These are phyloP conservation scores for Lachancea meyersii DNA, from an alignment of 805 yeast genomes.

Conservation along the genomic window DNA sequence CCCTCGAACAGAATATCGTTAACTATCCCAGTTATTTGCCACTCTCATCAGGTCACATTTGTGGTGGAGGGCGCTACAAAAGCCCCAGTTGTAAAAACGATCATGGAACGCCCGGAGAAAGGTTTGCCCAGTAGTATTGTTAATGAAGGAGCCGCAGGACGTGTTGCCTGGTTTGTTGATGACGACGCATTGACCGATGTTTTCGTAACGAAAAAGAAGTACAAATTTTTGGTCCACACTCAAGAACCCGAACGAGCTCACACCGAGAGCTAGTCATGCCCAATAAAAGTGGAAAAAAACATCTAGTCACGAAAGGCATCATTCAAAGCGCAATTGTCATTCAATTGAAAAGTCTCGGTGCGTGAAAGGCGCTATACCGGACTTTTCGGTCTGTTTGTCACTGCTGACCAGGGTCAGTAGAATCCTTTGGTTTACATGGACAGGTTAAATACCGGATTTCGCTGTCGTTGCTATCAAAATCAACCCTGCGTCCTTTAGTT, in stretches of 20 bases:
- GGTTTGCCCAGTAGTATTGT: constrained; percentile 91
- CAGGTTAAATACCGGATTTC: neutral
- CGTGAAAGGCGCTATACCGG: too few relatives aligned
- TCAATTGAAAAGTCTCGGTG: neutral
- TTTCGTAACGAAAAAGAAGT: constrained; percentile 35
- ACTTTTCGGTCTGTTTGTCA: too few relatives aligned
- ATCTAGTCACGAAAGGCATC: neutral
- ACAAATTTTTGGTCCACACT: constrained; percentile 17
- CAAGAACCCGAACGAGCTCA: neutral
- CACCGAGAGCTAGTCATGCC: neutral
- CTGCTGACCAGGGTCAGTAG: too few relatives aligned
- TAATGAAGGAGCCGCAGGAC: constrained; percentile 94
- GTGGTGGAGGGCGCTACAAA: constrained; percentile 96
- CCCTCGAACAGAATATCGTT: constrained; percentile 82
- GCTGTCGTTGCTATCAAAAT: neutral
- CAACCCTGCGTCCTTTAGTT: neutral
- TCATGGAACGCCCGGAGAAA: constrained; percentile 95
- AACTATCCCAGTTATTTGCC: constrained; percentile 91
- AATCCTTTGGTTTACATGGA: neutral
- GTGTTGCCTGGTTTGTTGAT: constrained; percentile 96
- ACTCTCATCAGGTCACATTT: constrained; percentile 85
- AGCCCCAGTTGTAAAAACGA: constrained; percentile 84
- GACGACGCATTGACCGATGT: constrained; percentile 84
- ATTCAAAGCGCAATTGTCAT: neutral
- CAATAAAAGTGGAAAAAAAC: neutral